Conservation (phyloP, 371 early-diverging fungal genomes). For the Rhizopus microsporus region DNA sequence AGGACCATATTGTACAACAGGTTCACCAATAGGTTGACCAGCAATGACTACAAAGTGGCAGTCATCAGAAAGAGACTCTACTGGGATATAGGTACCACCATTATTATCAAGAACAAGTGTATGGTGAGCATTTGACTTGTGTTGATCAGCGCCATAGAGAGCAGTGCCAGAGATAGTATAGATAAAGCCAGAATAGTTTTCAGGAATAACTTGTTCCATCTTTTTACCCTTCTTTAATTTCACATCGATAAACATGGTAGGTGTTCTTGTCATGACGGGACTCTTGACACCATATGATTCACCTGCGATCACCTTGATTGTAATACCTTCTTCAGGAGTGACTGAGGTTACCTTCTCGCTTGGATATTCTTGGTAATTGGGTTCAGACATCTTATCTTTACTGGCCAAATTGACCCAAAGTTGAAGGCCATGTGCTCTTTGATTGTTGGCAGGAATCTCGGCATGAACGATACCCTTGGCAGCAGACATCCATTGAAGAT, state of each 20-base stretch:
- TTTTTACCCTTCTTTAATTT: slow-evolving; percentile 56
- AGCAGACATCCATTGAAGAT: slow-evolving; percentile 80
- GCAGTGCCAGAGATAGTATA: slow-evolving; percentile 67
- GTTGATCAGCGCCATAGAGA: slow-evolving; percentile 49
- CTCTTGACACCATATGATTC: slow-evolving; percentile 63
- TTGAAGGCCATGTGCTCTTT: slow-evolving; percentile 70
- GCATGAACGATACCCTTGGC: slow-evolving; percentile 80
- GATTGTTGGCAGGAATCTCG: slow-evolving; percentile 66
- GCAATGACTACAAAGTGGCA: slow-evolving; percentile 64
- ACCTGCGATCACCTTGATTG: slow-evolving; percentile 81
- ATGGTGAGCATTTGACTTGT: slow-evolving; percentile 55
- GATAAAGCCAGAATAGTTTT: slow-evolving; percentile 62
- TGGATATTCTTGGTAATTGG: slow-evolving; percentile 76
- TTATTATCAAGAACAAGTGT: slow-evolving; percentile 55
- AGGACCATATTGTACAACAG: slow-evolving; percentile 62
- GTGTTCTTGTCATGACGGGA: slow-evolving; percentile 66
- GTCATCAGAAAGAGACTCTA: slow-evolving; percentile 53
- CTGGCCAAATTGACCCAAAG: slow-evolving; percentile 85
- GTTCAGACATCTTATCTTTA: slow-evolving; percentile 77
- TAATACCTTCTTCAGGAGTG: slow-evolving; percentile 54
- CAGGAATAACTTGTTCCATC: slow-evolving; percentile 62
- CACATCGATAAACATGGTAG: slow-evolving; percentile 75
- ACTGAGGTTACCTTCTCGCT: slow-evolving; percentile 62
- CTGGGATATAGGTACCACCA: slow-evolving; percentile 39
- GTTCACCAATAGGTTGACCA: slow-evolving; percentile 58